phyloP scores from a whole-genome alignment of 2,329 filamentous ascomycete genomes.

The Botryosphaeria agaves region DNA sequence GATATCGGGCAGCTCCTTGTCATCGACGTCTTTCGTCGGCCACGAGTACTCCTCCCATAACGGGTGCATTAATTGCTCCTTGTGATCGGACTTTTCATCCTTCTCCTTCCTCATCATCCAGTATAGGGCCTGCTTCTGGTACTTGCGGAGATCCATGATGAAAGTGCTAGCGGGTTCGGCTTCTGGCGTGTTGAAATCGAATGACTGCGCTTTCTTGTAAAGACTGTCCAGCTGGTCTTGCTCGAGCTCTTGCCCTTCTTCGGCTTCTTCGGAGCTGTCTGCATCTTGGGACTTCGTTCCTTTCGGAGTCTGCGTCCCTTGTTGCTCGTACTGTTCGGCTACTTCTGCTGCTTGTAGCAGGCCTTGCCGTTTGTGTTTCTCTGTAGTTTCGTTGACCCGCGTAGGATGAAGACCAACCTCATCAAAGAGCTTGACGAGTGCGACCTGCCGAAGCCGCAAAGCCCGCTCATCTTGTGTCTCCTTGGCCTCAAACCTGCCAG shows the following conservation, averaged over 20 bases:
- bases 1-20: constrained; percentile 51
- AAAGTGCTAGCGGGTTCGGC: constrained; percentile 73
- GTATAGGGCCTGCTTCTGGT: constrained; percentile 86
- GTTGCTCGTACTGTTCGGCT: constrained; percentile 50
- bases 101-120: constrained; percentile 97
- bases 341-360: constrained; percentile 76
- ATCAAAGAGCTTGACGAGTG: constrained; percentile 73
- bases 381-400: constrained; percentile 53
- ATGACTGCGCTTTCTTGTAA: constrained; percentile 91
- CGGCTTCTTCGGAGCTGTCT: constrained; percentile 39
- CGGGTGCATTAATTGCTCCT: constrained; percentile 79
- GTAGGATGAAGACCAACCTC: constrained; percentile 73
- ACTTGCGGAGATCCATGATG: constrained; percentile 66
- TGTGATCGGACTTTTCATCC: constrained; percentile 47
- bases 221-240: constrained; percentile 88
- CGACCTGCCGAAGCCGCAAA: constrained; percentile 69
- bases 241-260: constrained; percentile 82
- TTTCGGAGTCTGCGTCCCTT: constrained; percentile 35
- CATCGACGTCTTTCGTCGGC: constrained; percentile 77
- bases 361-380: constrained; percentile 66
- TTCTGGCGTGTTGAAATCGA: constrained; percentile 83
- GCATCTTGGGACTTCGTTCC: constrained; percentile 19
- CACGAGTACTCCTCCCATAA: constrained; percentile 92
- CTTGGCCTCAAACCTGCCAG: constrained; percentile 63
- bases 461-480: constrained; percentile 76